A percentile compares a stretch with the other conserved stretches of the same genome.
These are phyloP conservation scores for Plectosphaerella cucumerina DNA, from an alignment of 2,329 filamentous ascomycete species.

Conservation along the genomic window DNA sequence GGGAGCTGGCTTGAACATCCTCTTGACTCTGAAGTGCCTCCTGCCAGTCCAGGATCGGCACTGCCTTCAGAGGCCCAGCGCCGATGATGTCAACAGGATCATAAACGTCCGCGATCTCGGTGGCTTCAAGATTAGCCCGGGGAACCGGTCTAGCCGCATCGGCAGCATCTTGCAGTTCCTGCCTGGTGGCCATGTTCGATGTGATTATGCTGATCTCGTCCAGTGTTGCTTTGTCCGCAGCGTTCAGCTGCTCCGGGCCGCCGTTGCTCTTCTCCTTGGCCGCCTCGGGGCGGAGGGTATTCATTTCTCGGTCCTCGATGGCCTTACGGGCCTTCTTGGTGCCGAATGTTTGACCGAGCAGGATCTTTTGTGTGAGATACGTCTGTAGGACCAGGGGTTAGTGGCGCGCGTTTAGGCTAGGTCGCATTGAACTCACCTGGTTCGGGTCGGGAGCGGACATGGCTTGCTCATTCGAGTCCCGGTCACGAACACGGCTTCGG, in stretches of 20 bases:
- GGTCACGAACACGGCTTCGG: no score
- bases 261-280: slow-evolving; percentile 22
- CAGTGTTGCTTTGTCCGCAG: slow-evolving; percentile 57
- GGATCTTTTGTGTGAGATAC: slow-evolving; percentile 58
- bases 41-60: slow-evolving; percentile 72
- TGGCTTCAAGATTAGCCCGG: slow-evolving; percentile 61
- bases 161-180: slow-evolving; percentile 60
- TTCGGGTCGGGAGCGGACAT: no score
- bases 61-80: slow-evolving; percentile 58
- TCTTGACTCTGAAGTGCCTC: slow-evolving; percentile 58
- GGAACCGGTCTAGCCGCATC: slow-evolving; percentile 71
- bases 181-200: slow-evolving; percentile 61
- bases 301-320: slow-evolving; percentile 63
- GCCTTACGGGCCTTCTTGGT: slow-evolving; percentile 79
- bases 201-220: slow-evolving; percentile 58
- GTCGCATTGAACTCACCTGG: no score
- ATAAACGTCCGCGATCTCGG: slow-evolving; percentile 70
- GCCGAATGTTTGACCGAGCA: slow-evolving; percentile 74
- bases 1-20: slow-evolving; percentile 52
- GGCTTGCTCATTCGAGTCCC: no score
- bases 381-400: slow-evolving; percentile 32
- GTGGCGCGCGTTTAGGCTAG: no score
- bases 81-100: slow-evolving; percentile 63
- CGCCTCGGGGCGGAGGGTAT: slow-evolving; percentile 56
- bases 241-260: slow-evolving; percentile 46